Percentiles rank a stretch among this genome's conserved stretches.
phyloP scores from a whole-genome alignment of 2,329 filamentous ascomycete species.

The Alternaria rosae region DNA sequence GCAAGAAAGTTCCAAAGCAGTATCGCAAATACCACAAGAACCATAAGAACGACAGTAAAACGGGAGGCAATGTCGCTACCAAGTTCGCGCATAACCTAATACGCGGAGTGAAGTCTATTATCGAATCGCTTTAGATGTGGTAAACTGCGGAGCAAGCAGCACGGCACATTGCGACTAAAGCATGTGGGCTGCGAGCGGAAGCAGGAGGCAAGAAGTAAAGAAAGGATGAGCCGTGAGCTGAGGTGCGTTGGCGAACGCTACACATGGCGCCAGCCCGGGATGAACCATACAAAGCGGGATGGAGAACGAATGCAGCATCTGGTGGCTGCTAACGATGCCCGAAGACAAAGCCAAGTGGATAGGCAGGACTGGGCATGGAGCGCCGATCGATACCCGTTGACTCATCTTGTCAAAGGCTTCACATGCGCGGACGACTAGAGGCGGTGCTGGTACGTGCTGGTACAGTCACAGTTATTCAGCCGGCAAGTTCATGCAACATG shows the following conservation, averaged over 20 bases:
- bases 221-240: background rate
- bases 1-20: constrained; percentile 26
- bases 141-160: background rate
- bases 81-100: background rate
- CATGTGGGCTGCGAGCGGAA: background rate
- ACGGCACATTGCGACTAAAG: background rate
- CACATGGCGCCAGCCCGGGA: background rate
- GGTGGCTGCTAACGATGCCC: background rate
- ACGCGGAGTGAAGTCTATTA: constrained; percentile 5
- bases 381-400: background rate
- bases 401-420: background rate
- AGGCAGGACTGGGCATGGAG: background rate
- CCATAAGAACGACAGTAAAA: constrained; percentile 9
- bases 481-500: background rate
- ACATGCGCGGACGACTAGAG: background rate
- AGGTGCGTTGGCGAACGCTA: background rate
- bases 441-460: background rate
- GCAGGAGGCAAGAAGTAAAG: background rate
- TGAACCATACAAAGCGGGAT: background rate
- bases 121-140: background rate
- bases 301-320: background rate
- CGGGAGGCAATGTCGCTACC: constrained; percentile 4
- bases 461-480: background rate
- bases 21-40: constrained; percentile 23
- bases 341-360: background rate